Conservation (phyloP, 352 stramenopile species). For the Globisporangium heterothallicum region DNA sequence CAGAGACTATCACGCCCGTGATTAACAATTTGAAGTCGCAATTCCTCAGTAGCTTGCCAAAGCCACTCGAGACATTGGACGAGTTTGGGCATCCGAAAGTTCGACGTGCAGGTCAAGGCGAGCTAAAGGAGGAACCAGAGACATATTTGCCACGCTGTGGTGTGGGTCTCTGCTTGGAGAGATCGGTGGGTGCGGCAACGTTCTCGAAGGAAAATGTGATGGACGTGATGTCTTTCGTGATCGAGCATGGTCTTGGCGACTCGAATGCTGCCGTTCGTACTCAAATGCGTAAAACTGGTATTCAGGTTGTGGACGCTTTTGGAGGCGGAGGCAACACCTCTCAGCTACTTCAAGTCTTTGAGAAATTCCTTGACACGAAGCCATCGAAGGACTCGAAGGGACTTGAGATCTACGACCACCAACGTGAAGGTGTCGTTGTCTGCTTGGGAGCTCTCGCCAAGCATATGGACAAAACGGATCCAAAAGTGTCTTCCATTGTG, state of each 20-base stretch:
- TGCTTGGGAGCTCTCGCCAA: constrained; percentile 86
- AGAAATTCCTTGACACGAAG: constrained; percentile 65
- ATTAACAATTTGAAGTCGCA: constrained; percentile 66
- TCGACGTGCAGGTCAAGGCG: constrained; percentile 40
- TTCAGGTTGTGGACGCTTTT: constrained; percentile 69
- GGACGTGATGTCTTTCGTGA: constrained; percentile 71
- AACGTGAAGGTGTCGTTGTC: constrained; percentile 88
- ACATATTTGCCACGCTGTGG: constrained; percentile 66
- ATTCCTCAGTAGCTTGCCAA: constrained; percentile 53
- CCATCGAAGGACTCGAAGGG: constrained; percentile 40
- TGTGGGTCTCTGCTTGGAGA: constrained; percentile 74
- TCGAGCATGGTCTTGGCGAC: constrained; percentile 73
- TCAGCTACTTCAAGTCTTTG: constrained; percentile 65
- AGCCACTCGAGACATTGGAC: constrained; percentile 50
- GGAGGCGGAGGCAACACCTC: constrained; percentile 62
- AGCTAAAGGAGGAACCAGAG: constrained; percentile 49
- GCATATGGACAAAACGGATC: constrained; percentile 86
- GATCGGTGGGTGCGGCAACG: constrained; percentile 33
- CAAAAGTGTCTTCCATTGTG: constrained; percentile 86
- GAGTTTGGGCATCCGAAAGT: constrained; percentile 73
- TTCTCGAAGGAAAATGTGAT: constrained; percentile 62
- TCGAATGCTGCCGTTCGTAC: constrained; percentile 62
- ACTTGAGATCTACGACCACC: constrained; percentile 73
- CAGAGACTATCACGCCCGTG: constrained; percentile 58
- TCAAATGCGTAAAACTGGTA: constrained; percentile 83